Evolutionary conservation across 768 basidiomycete genomes (phyloP).

Genomic region (Megacollybia marginata): DNA sequence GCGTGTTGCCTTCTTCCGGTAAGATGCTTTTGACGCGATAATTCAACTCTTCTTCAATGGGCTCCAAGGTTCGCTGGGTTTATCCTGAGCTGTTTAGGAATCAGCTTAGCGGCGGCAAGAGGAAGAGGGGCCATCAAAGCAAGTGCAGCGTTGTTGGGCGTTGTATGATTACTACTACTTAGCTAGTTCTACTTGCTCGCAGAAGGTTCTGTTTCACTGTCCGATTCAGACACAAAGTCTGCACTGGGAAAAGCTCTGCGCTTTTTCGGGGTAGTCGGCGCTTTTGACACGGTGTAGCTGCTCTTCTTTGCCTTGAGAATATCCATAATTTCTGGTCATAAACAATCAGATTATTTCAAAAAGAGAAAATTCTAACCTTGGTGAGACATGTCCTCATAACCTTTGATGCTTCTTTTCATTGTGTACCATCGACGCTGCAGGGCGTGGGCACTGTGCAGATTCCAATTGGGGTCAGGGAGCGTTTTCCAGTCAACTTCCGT

Average conservation of each 20-base stretch:
- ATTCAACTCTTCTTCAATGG: neutral
- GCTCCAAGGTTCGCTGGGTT: slow-evolving; percentile 68
- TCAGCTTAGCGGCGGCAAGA: slow-evolving; percentile 67
- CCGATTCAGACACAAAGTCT: neutral
- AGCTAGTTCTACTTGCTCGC: too few species aligned
- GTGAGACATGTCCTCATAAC: slow-evolving; percentile 75
- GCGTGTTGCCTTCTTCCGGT: slow-evolving; percentile 84
- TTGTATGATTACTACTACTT: too few species aligned
- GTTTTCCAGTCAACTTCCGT: slow-evolving; percentile 83
- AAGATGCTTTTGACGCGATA: slow-evolving; percentile 6
- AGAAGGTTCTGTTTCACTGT: too few species aligned
- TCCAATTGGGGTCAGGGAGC: slow-evolving; percentile 69
- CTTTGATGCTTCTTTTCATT: slow-evolving; percentile 71
- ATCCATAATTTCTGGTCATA: slow-evolving; percentile 65
- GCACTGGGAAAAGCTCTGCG: neutral
- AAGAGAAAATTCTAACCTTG: slow-evolving; percentile 39
- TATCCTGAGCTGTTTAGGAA: slow-evolving; percentile 72
- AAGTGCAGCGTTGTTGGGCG: too few species aligned
- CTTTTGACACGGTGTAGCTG: neutral
- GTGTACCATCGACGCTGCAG: slow-evolving; percentile 77
- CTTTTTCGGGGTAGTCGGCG: neutral
- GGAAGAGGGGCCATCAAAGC: slow-evolving; percentile 36
- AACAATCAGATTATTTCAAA: slow-evolving; percentile 2
- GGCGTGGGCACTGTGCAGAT: slow-evolving; percentile 76
- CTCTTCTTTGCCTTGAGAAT: slow-evolving; percentile 71